Base-by-base conservation (phyloP, 2,329 filamentous ascomycete species). In the Fusarium acutatum region DNA sequence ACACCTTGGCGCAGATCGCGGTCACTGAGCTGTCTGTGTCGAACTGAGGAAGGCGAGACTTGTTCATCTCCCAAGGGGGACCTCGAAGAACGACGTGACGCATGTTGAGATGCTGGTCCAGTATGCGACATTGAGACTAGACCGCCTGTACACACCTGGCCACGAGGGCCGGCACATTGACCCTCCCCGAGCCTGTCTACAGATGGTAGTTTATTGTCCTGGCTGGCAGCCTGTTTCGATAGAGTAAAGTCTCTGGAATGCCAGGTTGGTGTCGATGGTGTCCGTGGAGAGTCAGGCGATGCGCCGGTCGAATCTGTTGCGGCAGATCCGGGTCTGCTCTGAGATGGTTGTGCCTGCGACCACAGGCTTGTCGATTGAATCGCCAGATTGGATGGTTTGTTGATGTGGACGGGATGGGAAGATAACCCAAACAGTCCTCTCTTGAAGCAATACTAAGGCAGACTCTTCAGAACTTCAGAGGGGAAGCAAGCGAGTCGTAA, bases 101-200 rank as follows among this genome's bases (percentile, higher is more conserved):
- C 82, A 85, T 88, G 85, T 81, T 83, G 85, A 87, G 87, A 84
- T 82, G 84, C 85, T 86, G 86, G 82, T 79, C 85, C 86, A 84
- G 86, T 87, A 85, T 90, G 88, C 84, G 89, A 90, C 90, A 91
- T 91, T 85, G 88, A 87, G 85, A 84, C 84, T 87, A 86, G 86
- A 83, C 88, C 88, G 85, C 88, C 87, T 86, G 82, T 84, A 81
- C 83, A 81, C 82, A 82, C 83, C 80, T 83, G 82, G 83, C 83
- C 85, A 82, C 82, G 82, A 83, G 82, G 84, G 84, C 84, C 85
- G 82, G 85, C 82, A 88, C 89, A 91, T 91, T 86, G 89, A 89
- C 85, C 80, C 76, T 74, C 75, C 49, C 60, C 73, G 52, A 68
- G 64, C 37, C 63, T 67, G 66, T 72, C 60, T 66, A 77, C 72